A percentile compares a stretch with the other conserved stretches of the same genome.
These are phyloP conservation scores for Barnettozyma siamensis DNA, from an alignment of 805 yeast genomes.

Conservation along the genomic window DNA sequence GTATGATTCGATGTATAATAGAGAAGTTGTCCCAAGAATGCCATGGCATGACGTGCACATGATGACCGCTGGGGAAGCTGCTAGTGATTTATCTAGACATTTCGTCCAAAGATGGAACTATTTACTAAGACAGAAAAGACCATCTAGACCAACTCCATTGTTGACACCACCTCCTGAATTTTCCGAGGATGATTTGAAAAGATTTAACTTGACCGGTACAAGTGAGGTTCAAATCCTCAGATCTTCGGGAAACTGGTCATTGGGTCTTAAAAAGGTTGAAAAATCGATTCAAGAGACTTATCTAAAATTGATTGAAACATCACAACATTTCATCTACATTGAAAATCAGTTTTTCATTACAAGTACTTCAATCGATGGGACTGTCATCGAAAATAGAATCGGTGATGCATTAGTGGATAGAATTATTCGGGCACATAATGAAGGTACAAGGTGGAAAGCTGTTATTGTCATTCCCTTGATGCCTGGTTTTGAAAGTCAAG, in stretches of 20 bases:
- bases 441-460: conserved; percentile 80
- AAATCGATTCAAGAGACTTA: conserved; percentile 91
- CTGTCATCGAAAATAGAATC: conserved; percentile 76
- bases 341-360: conserved; percentile 95
- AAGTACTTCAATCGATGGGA: conserved; percentile 81
- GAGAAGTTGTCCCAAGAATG: conserved; percentile 82
- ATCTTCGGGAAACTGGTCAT: conserved; percentile 90
- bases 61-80: conserved; percentile 91
- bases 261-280: conserved; percentile 81
- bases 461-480: conserved; percentile 86
- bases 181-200: conserved; percentile 60
- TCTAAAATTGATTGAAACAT: conserved; percentile 80
- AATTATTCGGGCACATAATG: conserved; percentile 79
- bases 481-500: conserved; percentile 96
- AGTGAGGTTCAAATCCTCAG: conserved; percentile 89
- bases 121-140: conserved; percentile 84
- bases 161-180: conserved; percentile 90
- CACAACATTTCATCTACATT: conserved; percentile 88
- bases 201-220: conserved; percentile 59
- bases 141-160: conserved; percentile 89
- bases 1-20: conserved; percentile 85
- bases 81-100: conserved; percentile 87
- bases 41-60: conserved; percentile 99
- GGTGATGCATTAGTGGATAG: conserved; percentile 98
- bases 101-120: conserved; percentile 98